Evolutionary conservation across 352 stramenopile species (phyloP), one percentile per base, ranked within the genome.

Genomic region (Thraustochytrium sp.): DNA sequence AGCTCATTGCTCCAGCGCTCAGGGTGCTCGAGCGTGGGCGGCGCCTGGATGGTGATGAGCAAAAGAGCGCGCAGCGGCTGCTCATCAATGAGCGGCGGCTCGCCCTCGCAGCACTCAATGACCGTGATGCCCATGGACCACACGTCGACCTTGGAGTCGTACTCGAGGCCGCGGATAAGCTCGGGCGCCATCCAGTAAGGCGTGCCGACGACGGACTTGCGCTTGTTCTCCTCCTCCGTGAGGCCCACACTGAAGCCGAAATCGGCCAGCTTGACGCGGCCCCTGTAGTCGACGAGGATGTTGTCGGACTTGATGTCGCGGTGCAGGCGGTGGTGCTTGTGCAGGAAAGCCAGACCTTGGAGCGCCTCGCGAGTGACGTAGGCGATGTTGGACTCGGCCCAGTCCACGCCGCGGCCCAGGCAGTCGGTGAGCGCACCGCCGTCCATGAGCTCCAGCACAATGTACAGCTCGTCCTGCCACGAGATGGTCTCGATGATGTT

Each of bases 251-350:
- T 85, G 44, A 90, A 85, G 0, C 88, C 88, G 48, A 91, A 89
- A 74, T 91, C 86, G 40, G 65, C 86, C 23, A 92, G 77, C 88
- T 97, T 97, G 73, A 95, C 92, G 63, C 94, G 91, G 18, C 90
- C 92, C 74, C 93, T 91, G 34, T 37, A 61, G 85, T 95, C 75
- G 77, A 98, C 94, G 31, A 98, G 89, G 31, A 98, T 82, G 86
- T 98, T 98, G 64, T 91, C 92, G 13, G 93, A 93, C 80, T 98
- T 98, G 65, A 98, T 96, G 62, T 98, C 94, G 36, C 94, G 92
- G 56, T 98, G 94, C 26, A 98, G 86, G 68, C 96, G 92, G 54
- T 94, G 89, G 21, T 90, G 93, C 78, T 59, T 59, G 72, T 92
- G 89, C 76, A 92, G 89, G 63, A 90, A 90, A 4, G 86, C 55